Conservation (phyloP, 331 rosid genomes). For the Quercus lobata region DNA sequence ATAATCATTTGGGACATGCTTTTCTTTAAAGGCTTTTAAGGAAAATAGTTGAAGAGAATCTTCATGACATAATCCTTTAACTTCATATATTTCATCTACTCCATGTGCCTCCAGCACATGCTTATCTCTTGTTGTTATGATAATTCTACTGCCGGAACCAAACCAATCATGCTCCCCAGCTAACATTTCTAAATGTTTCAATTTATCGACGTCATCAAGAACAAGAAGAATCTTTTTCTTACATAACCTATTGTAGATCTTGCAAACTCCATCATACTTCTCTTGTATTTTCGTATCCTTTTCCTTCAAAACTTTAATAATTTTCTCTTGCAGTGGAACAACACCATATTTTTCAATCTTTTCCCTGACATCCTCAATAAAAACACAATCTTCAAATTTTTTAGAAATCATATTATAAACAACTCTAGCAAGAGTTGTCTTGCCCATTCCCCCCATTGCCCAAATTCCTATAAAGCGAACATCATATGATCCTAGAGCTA, state of each 20-base stretch:
- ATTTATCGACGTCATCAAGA: slow-evolving; percentile 11
- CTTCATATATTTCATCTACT: not conserved
- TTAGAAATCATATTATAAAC: slow-evolving; percentile 6
- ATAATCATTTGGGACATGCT: not conserved
- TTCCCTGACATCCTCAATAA: slow-evolving; percentile 9
- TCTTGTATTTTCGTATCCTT: not conserved
- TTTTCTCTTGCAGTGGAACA: slow-evolving; percentile 12
- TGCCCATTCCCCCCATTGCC: slow-evolving; percentile 18
- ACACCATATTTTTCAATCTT: not conserved
- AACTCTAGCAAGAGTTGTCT: slow-evolving; percentile 13
- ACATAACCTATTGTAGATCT: slow-evolving; percentile 1
- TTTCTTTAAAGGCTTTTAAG: slow-evolving; percentile 5
- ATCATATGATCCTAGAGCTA: not conserved
- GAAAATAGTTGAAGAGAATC: slow-evolving; percentile 12
- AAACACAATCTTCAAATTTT: slow-evolving; percentile 13
- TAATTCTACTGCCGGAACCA: slow-evolving; percentile 16
- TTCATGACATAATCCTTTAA: not conserved
- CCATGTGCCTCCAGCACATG: not conserved
- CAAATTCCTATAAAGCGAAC: slow-evolving; percentile 11
- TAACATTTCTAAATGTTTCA: slow-evolving; percentile 5
- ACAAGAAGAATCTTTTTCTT: slow-evolving; percentile 7
- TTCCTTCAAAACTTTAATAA: slow-evolving; percentile 2
- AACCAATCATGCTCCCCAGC: slow-evolving; percentile 13
- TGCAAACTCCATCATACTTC: not conserved
- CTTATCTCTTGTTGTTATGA: slow-evolving; percentile 10